Base-by-base conservation (phyloP, 148 eudicot species). In the Heliosperma pusillum region DNA sequence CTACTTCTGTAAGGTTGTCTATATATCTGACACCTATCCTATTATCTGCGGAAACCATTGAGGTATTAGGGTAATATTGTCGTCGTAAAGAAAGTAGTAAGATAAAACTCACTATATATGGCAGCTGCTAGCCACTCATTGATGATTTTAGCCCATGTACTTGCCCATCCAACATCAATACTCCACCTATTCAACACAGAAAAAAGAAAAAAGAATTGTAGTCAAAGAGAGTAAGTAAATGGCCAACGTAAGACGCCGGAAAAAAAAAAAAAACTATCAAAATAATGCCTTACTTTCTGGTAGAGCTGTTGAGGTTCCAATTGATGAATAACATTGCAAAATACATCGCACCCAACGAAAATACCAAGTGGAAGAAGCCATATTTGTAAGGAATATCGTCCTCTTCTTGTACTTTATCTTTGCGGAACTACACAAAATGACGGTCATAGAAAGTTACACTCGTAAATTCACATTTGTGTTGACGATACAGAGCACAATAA, bases 51-150 rank as follows among this genome's bases (percentile, higher is more conserved):
- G 5, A 6, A 33, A 6, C 5, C 36, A 2, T 36, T 36, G 42
- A 36, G 42, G 42, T 10, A 36, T 36, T 36, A 36, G 42, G 42
- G 42, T 36, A 36, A 36, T 6, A 10, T 36, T 0, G 42, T 36
- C 9, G 42, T 7, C 7, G 9, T 36, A 36, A 36, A 4, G 10
- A 36, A 8, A 36, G 0, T 36, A 36, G 42, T 6, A 36, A 36
- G 42, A 33, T 33, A 33, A 33, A 40, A 83, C 98, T 90, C 79
- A 95, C 98, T 40, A 52, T 95, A 95, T 74, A 95, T 73, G 73
- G 97, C 72, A 27, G 98, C 97, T 69, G 98, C 98, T 73, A 95
- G 87, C 98, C 98, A 95, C 84, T 95, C 97, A n/a, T 95, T 92
- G 47, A 92, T 86, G n/a, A 95, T 92, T 82, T 92, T 92, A 64